phyloP scores from a whole-genome alignment of 2,329 filamentous ascomycete genomes.

The Teratosphaeriaceae sp. region DNA sequence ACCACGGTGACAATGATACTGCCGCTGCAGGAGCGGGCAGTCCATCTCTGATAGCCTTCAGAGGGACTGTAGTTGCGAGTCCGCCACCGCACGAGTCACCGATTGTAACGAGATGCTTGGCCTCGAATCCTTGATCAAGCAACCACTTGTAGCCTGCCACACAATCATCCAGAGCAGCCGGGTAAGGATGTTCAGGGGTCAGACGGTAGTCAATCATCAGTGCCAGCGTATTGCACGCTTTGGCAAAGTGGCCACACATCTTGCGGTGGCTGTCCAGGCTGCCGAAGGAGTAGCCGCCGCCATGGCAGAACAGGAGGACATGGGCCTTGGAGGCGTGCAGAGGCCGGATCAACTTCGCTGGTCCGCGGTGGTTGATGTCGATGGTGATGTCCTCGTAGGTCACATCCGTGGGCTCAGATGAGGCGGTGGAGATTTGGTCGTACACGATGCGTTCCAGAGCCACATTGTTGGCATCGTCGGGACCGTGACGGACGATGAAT shows the following conservation, averaged over 20 bases:
- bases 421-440: conserved; percentile 19
- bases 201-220: conserved; percentile 53
- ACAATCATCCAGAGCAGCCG: conserved; percentile 49
- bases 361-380: conserved; percentile 10
- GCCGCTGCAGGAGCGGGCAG: conserved; percentile 16
- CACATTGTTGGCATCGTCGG: conserved; percentile 6
- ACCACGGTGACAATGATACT: conserved; percentile 21
- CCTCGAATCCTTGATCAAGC: conserved; percentile 36
- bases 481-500: conserved; percentile 12
- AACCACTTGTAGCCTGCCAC: conserved; percentile 50
- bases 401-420: conserved; percentile 17
- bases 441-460: conserved; percentile 17
- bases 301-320: conserved; percentile 20
- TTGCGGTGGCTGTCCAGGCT: conserved; percentile 20
- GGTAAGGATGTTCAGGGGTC: conserved; percentile 53
- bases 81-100: conserved; percentile 24
- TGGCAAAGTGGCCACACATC: conserved; percentile 32
- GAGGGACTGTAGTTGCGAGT: conserved; percentile 17
- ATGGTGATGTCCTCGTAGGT: conserved; percentile 16
- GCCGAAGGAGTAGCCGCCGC: conserved; percentile 22
- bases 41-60: conserved; percentile 15
- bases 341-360: conserved; percentile 17
- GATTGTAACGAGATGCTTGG: conserved; percentile 17
- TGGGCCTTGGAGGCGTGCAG: conserved; percentile 15
- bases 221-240: conserved; percentile 42